Base-by-base conservation (phyloP, 176 grass and related monocot species). In the Eragrostis curvula region DNA sequence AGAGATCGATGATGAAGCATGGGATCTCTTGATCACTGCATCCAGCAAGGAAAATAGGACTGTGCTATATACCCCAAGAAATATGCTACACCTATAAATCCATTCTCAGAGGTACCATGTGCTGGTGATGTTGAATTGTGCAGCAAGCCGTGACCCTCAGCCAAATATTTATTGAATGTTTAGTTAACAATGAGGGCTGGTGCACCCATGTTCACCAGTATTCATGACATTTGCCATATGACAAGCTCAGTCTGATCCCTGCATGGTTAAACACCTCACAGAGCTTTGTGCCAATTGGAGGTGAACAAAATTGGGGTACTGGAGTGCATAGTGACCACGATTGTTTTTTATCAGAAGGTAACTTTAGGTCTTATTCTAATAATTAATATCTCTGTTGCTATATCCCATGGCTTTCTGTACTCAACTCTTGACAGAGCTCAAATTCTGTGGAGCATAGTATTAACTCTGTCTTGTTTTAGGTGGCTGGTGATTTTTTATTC, bases 201-300 rank as follows among this genome's bases (percentile, higher is more conserved):
- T 76, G 71, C 56, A 17, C 28, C 27, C n/a, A 21, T 87, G 78
- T 49, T 48, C 51, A 81, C 49, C 5, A 59, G 41, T 25, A 50
- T 43, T 68, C 16, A 16, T 87, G 50, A 59, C 1, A 41, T 65
- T 81, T 87, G 49, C 7, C 60, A 74, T 63, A 72, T 80, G 77
- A n/a, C 47, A 9, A 58, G 27, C 48, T 24, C 40, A 32, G 21
- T 15, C 56, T 45, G 49, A 81, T 75, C 21, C 73, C 25, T 68
- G 29, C 14, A 32, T 75, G 61, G 50, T 75, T 58, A 36, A 15
- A 59, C 10, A 48, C 40, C 8, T 86, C 78, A 65, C 24, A 40
- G 56, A 48, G 17, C 14, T 74, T 58, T 52, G 24, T 70, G 46
- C 21, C 41, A 0, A 58, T 78, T 85, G 58, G 29, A 21, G 71